Conservation (phyloP, 129 eudicot species). For the Chrysanthemum makinoi region DNA sequence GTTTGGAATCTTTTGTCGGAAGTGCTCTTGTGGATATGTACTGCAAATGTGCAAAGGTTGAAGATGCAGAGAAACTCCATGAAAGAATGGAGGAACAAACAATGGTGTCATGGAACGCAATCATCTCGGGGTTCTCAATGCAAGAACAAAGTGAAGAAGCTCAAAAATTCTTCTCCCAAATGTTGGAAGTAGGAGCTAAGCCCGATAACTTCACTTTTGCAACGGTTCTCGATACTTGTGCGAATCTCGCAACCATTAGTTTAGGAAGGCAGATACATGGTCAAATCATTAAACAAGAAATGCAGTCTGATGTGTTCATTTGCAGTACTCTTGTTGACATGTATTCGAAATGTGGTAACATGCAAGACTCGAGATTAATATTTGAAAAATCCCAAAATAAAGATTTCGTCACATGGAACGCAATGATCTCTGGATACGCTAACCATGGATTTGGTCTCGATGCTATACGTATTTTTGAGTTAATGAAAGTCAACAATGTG, state of each 20-base stretch:
- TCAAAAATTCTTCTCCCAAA: slow-evolving; percentile 55
- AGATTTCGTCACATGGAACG: slow-evolving; percentile 79
- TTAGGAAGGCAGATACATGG: slow-evolving; percentile 90
- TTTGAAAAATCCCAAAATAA: slow-evolving; percentile 55
- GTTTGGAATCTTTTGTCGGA: slow-evolving; percentile 61
- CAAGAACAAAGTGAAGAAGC: slow-evolving; percentile 75
- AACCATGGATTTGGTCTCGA: slow-evolving; percentile 74
- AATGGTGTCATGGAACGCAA: slow-evolving; percentile 87
- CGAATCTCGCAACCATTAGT: slow-evolving; percentile 74
- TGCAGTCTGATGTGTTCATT: slow-evolving; percentile 73
- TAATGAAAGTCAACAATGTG: slow-evolving; percentile 58
- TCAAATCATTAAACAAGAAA: slow-evolving; percentile 73
- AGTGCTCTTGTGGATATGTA: slow-evolving; percentile 88
- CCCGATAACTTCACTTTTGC: slow-evolving; percentile 89
- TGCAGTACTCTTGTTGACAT: slow-evolving; percentile 84
- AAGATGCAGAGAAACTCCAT: slow-evolving; percentile 83
- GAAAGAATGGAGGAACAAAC: slow-evolving; percentile 60
- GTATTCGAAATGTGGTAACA: slow-evolving; percentile 84
- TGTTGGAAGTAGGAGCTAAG: slow-evolving; percentile 58
- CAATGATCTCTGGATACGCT: slow-evolving; percentile 72
- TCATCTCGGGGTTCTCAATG: slow-evolving; percentile 62
- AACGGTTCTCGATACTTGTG: slow-evolving; percentile 87
- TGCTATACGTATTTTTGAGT: slow-evolving; percentile 55
- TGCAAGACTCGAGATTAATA: slow-evolving; percentile 60
- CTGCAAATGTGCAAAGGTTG: slow-evolving; percentile 69